Evolutionary conservation across 116 monocot genomes (phyloP), one percentile per base, ranked within the genome.

Genomic region (Dioscorea cayenensis): DNA sequence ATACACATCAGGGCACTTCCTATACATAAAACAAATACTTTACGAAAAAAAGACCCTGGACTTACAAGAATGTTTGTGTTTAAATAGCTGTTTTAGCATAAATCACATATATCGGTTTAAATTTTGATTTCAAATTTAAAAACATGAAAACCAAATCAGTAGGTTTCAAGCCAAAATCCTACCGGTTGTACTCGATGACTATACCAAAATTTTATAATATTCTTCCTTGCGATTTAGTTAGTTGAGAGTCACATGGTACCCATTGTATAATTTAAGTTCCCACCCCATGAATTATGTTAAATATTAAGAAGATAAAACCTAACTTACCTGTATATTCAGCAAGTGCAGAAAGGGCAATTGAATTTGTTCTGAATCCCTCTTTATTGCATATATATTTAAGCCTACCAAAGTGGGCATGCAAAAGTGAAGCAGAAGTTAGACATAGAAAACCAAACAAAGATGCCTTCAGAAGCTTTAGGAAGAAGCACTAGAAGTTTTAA

Each of bases 331-430:
- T 99, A 77, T 75, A 85, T 64, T 87, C 94, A 66, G 87, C 94
- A 38, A 99, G 89, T 55, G 94, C 77, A 66, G 94, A 76, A 78
- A 99, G 99, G 51, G 89, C 86, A 52, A 87, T 74, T 71, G 91
- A 80, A 77, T 73, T 94, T 74, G 91, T 82, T 80, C 78, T 89
- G 70, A 89, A 85, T 49, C 84, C 77, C 84, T 99, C 99, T 77
- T 76, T 82, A 48, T 80, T 79, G 78, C 99, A 99, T 59, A 99
- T 94, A 73, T 89, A 85, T 79, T 89, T 99, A 59, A 99, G 87
- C 89, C 99, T 99, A 32, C 12, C 72, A 84, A 38, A 5, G 21
- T 62, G 5, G 23, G 23, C 25, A 62, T 23, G 62, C 11, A 62
- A 62, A 27, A 22, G 7, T 62, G 11, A 43, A 20, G 10, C 0